These are phyloP conservation scores for Sporodiniella umbellata DNA, from an alignment of 371 early-diverging fungal species.

Conservation along the genomic window DNA sequence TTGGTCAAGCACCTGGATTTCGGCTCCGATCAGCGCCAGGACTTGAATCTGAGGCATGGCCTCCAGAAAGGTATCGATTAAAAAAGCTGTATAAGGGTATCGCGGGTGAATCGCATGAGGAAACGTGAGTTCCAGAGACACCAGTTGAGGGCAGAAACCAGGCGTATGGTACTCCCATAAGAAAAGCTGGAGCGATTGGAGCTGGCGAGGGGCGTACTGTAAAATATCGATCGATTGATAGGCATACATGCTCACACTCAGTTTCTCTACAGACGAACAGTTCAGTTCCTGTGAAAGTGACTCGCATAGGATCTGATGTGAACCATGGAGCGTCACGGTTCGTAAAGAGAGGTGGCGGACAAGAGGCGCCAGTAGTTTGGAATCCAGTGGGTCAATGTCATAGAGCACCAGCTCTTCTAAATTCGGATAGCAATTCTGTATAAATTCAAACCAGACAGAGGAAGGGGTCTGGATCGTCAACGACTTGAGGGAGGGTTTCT, in stretches of 20 bases:
- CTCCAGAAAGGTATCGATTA: constrained; percentile 7
- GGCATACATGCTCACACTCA: too few species aligned
- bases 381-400: too few species aligned
- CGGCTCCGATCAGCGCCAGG: constrained; percentile 5
- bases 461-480: constrained; percentile 8
- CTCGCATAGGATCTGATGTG: neutral
- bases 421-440: constrained; percentile 6
- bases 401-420: too few species aligned
- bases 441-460: constrained; percentile 11
- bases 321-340: constrained; percentile 3
- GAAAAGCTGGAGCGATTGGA: neutral
- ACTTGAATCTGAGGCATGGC: constrained; percentile 5
- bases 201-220: neutral
- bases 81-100: constrained; percentile 12
- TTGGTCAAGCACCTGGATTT: constrained; percentile 10
- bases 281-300: neutral
- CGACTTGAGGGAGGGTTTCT: neutral
- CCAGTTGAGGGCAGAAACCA: constrained; percentile 6
- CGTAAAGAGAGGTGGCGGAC: neutral
- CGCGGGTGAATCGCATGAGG: constrained; percentile 4
- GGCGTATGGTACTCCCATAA: constrained; percentile 16
- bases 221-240: too few species aligned
- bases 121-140: constrained; percentile 6
- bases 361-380: too few species aligned
- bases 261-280: neutral